phyloP scores from a whole-genome alignment of 306 rosid species.

The Sicyos baderoa region DNA sequence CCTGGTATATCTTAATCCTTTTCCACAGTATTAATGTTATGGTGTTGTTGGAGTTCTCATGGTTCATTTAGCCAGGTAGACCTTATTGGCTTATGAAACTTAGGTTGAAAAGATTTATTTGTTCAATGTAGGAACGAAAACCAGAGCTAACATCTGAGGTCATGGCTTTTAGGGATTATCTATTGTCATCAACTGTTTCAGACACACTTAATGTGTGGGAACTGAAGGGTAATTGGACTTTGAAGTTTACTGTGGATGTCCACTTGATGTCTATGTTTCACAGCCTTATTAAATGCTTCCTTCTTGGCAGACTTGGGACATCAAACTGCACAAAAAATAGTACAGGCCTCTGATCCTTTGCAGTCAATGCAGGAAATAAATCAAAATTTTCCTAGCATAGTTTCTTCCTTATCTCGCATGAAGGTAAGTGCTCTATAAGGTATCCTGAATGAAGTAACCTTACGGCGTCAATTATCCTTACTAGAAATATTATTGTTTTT shows the following conservation, averaged over 20 bases:
- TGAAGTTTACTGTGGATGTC: conserved; percentile 8
- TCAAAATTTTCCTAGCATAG: conserved; percentile 92
- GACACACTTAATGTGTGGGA: conserved; percentile 98
- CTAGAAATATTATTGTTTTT: conserved; percentile 9
- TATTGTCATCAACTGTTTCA: conserved; percentile 77
- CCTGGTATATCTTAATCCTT: not conserved
- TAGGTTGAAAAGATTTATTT: conserved; percentile 17
- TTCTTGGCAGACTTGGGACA: conserved; percentile 77
- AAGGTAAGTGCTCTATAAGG: conserved; percentile 40
- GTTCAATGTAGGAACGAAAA: conserved; percentile 64
- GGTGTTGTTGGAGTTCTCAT: not conserved
- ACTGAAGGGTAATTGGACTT: conserved; percentile 58
- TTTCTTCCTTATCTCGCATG: conserved; percentile 97
- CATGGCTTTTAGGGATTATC: conserved; percentile 91
- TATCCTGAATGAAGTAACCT: not conserved
- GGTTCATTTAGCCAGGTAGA: not conserved
- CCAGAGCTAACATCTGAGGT: conserved; percentile 77
- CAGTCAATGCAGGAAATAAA: conserved; percentile 96
- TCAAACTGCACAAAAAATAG: conserved; percentile 98
- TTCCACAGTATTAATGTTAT: not conserved
- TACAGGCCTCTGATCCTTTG: conserved; percentile 92
- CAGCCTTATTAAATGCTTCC: conserved; percentile 20
- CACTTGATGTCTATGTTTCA: conserved; percentile 2
- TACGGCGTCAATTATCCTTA: not conserved
- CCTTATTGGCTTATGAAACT: conserved; percentile 10